A percentile compares a stretch with the other conserved stretches of the same genome.
Evolutionary conservation across 768 basidiomycete genomes (phyloP).

Genomic region (Phylloporus arenicola): DNA sequence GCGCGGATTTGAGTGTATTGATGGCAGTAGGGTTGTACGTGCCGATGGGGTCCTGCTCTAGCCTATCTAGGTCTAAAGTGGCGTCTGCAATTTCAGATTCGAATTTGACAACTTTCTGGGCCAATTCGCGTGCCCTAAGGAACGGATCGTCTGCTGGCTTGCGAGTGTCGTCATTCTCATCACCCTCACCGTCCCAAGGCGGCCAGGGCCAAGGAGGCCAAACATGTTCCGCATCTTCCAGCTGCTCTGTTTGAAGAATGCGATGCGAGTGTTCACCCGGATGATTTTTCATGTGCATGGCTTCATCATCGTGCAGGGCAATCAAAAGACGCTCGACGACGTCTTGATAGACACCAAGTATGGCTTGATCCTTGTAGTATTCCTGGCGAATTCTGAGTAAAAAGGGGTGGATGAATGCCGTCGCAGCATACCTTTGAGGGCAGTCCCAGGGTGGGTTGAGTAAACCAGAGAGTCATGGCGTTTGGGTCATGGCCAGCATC

Average conservation of each 20-base stretch:
- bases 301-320: conserved; percentile 46
- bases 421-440: conserved; percentile 66
- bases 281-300: conserved; percentile 12
- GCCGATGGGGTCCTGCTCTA: conserved; percentile 74
- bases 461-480: conserved; percentile 79
- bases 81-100: conserved; percentile 75
- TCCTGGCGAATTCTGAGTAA: conserved; percentile 44
- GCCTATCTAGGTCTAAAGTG: conserved; percentile 73
- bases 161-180: conserved; percentile 35
- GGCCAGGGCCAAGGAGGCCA: conserved; percentile 88
- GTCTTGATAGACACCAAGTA: conserved; percentile 63
- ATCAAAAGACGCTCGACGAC: conserved; percentile 65
- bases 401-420: neutral
- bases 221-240: conserved; percentile 31
- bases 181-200: conserved; percentile 72
- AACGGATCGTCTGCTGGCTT: conserved; percentile 32
- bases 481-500: conserved; percentile 85
- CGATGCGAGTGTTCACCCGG: conserved; percentile 15
- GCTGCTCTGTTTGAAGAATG: conserved; percentile 35
- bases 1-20: conserved; percentile 57
- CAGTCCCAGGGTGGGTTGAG: conserved; percentile 73
- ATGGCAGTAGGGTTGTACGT: conserved; percentile 84
- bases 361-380: conserved; percentile 77
- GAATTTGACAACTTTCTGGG: conserved; percentile 67
- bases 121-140: conserved; percentile 54